Evolutionary conservation across 2,329 filamentous ascomycete species (phyloP).

Genomic region (Paraphaeosphaeria minitans): DNA sequence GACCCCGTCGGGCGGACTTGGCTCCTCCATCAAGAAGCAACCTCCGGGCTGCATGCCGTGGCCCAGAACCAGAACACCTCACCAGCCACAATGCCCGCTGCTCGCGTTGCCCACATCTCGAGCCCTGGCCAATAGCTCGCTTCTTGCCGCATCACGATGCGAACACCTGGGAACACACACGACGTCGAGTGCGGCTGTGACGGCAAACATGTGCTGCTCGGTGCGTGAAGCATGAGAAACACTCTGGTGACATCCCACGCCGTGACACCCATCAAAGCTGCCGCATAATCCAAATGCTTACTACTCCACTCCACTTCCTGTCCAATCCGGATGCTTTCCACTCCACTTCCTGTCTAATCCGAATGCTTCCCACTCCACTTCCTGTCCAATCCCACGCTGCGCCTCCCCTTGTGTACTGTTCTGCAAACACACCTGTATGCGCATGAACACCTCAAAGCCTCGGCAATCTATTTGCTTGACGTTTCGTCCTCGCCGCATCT

Average conservation of each 20-base stretch:
- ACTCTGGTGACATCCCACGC: background rate
- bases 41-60: background rate
- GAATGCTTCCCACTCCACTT: background rate
- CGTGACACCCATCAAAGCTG: background rate
- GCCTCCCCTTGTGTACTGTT: slow-evolving; percentile 1
- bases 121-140: background rate
- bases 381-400: background rate
- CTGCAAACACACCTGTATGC: background rate
- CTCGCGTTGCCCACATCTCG: background rate
- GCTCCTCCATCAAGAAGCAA: background rate
- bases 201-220: background rate
- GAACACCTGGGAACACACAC: background rate
- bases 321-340: background rate
- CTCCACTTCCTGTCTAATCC: background rate
- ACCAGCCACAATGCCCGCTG: slow-evolving; percentile 1
- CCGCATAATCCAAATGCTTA: no score
- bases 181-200: background rate
- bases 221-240: slow-evolving; percentile 1
- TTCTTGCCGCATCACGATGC: background rate
- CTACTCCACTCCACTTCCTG: background rate
- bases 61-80: background rate
- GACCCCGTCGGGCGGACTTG: background rate
- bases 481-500: slow-evolving; percentile 6
- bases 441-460: slow-evolving; percentile 5
- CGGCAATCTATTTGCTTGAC: slow-evolving; percentile 14